Percentiles rank a stretch among this genome's conserved stretches.
phyloP scores from a whole-genome alignment of 1,284 basidiomycete species.

The Trichosporon sp. region DNA sequence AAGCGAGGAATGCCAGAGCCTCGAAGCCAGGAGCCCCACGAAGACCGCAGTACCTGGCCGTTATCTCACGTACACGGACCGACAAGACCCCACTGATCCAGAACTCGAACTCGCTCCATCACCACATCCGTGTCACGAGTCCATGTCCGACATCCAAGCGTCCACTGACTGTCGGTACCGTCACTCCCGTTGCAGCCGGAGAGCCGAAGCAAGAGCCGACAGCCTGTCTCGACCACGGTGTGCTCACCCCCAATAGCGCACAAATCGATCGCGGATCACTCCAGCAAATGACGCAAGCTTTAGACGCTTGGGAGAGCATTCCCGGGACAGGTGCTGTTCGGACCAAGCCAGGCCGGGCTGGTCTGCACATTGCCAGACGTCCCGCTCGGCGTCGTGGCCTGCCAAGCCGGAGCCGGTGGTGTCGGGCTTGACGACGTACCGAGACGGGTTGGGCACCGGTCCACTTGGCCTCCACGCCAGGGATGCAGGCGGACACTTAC shows the following conservation, averaged over 20 bases:
- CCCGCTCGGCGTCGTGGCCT: background rate
- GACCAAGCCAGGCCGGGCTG: background rate
- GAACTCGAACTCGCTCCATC: background rate
- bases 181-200: background rate
- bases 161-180: background rate
- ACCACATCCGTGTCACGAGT: background rate
- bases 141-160: background rate
- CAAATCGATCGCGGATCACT: background rate
- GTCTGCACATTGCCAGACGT: background rate
- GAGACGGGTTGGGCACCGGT: background rate
- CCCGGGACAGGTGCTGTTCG: background rate
- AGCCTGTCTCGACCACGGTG: background rate
- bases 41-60: background rate
- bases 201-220: no score
- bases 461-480: background rate
- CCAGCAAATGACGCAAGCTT: background rate
- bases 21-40: no score
- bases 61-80: constrained; percentile 2
- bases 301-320: background rate
- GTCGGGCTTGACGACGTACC: background rate
- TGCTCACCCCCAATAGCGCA: no score
- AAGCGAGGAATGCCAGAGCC: background rate
- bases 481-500: background rate
- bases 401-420: background rate
- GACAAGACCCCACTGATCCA: background rate